Evolutionary conservation across 371 early-diverging fungal species (phyloP).

Genomic region (Mucor sp.): DNA sequence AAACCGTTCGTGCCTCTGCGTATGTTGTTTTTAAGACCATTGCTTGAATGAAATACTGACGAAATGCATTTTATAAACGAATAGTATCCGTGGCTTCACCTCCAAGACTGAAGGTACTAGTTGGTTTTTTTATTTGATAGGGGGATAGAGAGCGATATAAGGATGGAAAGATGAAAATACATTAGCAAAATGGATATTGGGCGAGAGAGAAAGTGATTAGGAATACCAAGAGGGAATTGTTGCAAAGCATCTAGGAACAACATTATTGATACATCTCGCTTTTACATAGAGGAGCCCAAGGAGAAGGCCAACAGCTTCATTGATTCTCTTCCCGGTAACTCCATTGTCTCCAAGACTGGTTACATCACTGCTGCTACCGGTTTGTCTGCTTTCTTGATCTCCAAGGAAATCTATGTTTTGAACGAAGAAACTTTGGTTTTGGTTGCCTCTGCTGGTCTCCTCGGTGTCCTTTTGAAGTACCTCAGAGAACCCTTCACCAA

Average conservation of each 20-base stretch:
- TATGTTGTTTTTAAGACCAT: constrained; percentile 23
- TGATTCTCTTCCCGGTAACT: constrained; percentile 89
- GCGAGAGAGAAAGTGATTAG: not conserved
- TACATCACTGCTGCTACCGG: constrained; percentile 85
- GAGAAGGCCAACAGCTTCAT: constrained; percentile 89
- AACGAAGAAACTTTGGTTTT: constrained; percentile 93
- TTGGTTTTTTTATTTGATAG: not conserved
- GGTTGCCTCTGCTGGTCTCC: constrained; percentile 72
- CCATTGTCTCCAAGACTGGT: constrained; percentile 86
- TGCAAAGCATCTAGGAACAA: not conserved
- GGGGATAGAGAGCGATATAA: not conserved
- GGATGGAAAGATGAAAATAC: not conserved
- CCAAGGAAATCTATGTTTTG: constrained; percentile 96
- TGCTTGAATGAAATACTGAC: not conserved
- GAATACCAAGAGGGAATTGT: not conserved
- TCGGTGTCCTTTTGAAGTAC: constrained; percentile 72
- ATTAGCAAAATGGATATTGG: not conserved
- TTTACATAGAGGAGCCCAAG: constrained; percentile 52
- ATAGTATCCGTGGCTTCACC: constrained; percentile 45
- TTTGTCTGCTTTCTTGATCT: constrained; percentile 86
- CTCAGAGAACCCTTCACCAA: constrained; percentile 84
- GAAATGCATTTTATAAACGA: not conserved
- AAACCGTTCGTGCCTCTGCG: constrained; percentile 45
- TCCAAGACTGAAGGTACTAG: constrained; percentile 34
- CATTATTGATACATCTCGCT: not conserved